Evolutionary conservation across 228 moss, liverwort and hornwort genomes (phyloP), one percentile per base, ranked within the genome.

Genomic region (Sphagnum fallax): DNA sequence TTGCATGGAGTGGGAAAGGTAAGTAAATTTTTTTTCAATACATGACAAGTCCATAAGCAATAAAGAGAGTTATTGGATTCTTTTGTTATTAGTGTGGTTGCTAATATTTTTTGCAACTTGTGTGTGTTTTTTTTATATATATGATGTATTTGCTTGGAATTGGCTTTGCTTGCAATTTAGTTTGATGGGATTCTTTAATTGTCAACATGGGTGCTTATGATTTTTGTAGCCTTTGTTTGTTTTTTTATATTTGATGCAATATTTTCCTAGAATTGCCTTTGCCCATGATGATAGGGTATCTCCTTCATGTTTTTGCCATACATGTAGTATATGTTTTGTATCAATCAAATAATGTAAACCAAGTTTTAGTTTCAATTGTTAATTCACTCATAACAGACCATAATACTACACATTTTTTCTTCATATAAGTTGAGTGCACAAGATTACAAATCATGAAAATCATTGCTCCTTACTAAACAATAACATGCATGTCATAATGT

Each of bases 231-330:
- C 92, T 4, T 68, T 92, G 50, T 81, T 93, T 18, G 32, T 72
- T 18, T 65, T 87, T 52, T 63, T 88, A 15, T 93, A 90, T 62
- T 71, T 87, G 71, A 78, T 83, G 73, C 90, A 93, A 70, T 84
- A 84, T 48, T 67, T 74, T 60, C 90, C 88, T 11, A 60, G 78
- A 14, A 70, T 93, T 47, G 79, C 84, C 13, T 88, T 84, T 59
- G 71, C 73, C 49, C 55, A 87, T 11, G 49, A 84, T 8, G 79
- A 88, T 76, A 83, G 81, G 74, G 76, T 69, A 67, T 16, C 53
- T 47, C 48, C 9, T 0, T 11, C 11, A 0, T 11, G 0, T 53
- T 53, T 47, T 6, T 59, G 5, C 50, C 48, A 55, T 47, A 62
- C 5, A 49, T 63, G 50, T 16, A 47, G 49, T 7, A 62, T 13